Conservation (phyloP, 2,329 filamentous ascomycete genomes). For the Ascochyta fabae region DNA sequence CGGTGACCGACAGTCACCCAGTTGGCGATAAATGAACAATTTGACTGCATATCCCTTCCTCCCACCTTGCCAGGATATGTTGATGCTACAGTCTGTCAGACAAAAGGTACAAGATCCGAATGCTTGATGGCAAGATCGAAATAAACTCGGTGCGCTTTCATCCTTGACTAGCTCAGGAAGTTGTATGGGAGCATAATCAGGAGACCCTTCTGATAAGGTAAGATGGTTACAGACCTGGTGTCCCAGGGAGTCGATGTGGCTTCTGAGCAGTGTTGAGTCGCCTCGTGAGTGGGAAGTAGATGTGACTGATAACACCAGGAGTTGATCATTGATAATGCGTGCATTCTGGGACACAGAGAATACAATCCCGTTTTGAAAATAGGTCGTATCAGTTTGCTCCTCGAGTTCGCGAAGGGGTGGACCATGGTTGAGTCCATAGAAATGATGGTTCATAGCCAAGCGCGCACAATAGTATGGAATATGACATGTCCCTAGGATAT, state of each 20-base stretch:
- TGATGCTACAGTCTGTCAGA: conserved; percentile 28
- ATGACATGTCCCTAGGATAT: too few species aligned
- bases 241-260: conserved; percentile 8
- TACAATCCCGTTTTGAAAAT: neutral
- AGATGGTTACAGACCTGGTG: conserved; percentile 19
- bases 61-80: conserved; percentile 20
- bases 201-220: neutral
- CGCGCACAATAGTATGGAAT: conserved; percentile 8
- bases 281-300: conserved; percentile 20
- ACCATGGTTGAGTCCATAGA: conserved; percentile 27
- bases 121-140: conserved; percentile 16
- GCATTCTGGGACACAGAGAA: conserved; percentile 12
- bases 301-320: conserved; percentile 22
- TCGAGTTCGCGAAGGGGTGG: conserved; percentile 17
- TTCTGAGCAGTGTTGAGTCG: conserved; percentile 16
- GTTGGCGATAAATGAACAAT: conserved; percentile 17
- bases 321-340: conserved; percentile 25
- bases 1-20: conserved; percentile 29
- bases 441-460: conserved; percentile 30
- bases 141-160: conserved; percentile 8
- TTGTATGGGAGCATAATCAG: neutral
- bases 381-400: neutral
- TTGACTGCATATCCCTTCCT: conserved; percentile 21
- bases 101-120: conserved; percentile 28
- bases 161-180: conserved; percentile 24